phyloP scores from a whole-genome alignment of 495 filamentous ascomycete species.

The Sordaria brevicollis region DNA sequence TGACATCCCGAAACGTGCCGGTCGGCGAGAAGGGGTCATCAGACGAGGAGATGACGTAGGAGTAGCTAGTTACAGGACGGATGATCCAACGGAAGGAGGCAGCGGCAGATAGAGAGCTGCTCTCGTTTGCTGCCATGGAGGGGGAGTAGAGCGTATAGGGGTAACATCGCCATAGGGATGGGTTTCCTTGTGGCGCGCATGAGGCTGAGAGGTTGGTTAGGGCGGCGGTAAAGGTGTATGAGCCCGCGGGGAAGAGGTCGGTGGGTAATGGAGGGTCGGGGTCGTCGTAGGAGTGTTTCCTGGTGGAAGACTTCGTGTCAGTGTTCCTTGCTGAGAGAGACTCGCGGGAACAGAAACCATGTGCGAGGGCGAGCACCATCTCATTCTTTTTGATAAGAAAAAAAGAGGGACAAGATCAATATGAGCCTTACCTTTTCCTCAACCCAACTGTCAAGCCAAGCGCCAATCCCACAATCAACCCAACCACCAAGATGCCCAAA shows the following conservation, averaged over 20 bases:
- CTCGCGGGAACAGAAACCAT: not conserved
- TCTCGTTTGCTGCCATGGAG: conserved; percentile 8
- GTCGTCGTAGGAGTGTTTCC: not conserved
- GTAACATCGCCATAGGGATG: conserved; percentile 45
- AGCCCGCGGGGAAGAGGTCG: conserved; percentile 42
- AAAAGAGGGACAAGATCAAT: not conserved
- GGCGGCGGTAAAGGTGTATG: conserved; percentile 44
- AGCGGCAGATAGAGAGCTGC: conserved; percentile 7
- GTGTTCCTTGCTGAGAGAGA: not conserved
- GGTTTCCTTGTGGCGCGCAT: conserved; percentile 41
- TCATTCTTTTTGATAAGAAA: no score
- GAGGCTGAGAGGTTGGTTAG: conserved; percentile 36
- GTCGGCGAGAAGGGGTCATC: conserved; percentile 48
- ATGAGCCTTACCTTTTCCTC: conserved; percentile 26
- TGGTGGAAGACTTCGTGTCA: not conserved
- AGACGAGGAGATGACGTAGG: conserved; percentile 36
- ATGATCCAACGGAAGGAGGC: conserved; percentile 52
- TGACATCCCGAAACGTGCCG: conserved; percentile 61
- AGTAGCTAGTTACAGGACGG: conserved; percentile 6
- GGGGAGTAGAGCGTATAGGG: conserved; percentile 37
- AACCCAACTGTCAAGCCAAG: conserved; percentile 36
- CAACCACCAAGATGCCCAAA: conserved; percentile 17
- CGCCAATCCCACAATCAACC: conserved; percentile 28
- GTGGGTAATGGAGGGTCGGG: not conserved
- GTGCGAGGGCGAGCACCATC: no score